phyloP scores from a whole-genome alignment of 108 stramenopile genomes.

The Cyclostephanos invisitatus region DNA sequence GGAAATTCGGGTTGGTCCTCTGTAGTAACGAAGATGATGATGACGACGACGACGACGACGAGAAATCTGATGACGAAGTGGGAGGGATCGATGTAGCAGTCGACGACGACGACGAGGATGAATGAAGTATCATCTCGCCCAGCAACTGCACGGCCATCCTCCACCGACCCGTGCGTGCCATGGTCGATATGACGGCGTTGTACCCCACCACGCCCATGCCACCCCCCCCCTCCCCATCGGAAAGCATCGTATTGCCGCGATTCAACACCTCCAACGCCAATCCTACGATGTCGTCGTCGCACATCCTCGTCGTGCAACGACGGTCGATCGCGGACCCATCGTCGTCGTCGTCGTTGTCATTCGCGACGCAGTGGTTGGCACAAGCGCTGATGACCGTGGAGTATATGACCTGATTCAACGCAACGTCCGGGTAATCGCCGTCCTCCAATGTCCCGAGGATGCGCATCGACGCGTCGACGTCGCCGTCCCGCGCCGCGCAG shows the following conservation, averaged over 20 bases:
- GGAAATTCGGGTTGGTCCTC: constrained; percentile 19
- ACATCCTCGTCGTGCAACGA: background rate
- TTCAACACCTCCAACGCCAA: constrained; percentile 64
- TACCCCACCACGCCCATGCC: constrained; percentile 80
- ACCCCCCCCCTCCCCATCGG: constrained; percentile 42
- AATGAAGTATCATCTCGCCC: constrained; percentile 61
- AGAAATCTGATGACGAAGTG: background rate
- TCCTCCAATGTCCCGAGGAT: constrained; percentile 43
- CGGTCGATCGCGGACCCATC: background rate
- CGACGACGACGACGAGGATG: constrained; percentile 1
- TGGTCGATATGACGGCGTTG: constrained; percentile 79
- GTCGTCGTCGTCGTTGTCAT: background rate
- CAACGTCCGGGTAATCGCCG: constrained; percentile 45
- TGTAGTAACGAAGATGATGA: constrained; percentile 8
- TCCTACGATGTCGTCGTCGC: constrained; percentile 25
- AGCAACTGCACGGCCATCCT: constrained; percentile 59
- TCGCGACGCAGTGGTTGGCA: constrained; percentile 42
- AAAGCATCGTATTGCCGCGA: background rate
- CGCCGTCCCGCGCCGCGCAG: constrained; percentile 65
- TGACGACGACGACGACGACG: background rate
- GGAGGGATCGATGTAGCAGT: background rate
- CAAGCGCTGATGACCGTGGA: constrained; percentile 78
- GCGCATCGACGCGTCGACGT: constrained; percentile 48
- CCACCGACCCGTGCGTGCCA: constrained; percentile 72
- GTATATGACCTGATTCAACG: constrained; percentile 77